Percentiles rank a stretch among this genome's conserved stretches.
Evolutionary conservation across 345 rosid species (phyloP).

Genomic region (Citrus medica): DNA sequence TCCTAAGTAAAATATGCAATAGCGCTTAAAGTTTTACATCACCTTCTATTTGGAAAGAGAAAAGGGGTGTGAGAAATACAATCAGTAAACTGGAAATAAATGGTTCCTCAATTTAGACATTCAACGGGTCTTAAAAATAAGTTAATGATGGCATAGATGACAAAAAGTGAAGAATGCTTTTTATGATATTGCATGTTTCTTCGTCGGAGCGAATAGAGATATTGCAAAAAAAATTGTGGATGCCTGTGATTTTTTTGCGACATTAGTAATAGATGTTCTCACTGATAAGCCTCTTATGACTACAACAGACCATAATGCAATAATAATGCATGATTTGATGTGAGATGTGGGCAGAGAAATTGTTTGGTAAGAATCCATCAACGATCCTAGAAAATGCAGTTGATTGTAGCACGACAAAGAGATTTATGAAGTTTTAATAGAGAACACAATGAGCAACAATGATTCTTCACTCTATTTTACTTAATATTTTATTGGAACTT

Average conservation of each 20-base stretch:
- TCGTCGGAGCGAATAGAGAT: neutral
- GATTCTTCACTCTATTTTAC: too few species aligned
- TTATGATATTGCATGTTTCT: conserved; percentile 10
- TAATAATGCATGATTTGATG: conserved; percentile 30
- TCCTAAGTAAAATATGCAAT: too few species aligned
- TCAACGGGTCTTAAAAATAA: neutral
- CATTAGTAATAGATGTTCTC: neutral
- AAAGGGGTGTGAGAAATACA: neutral
- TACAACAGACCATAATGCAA: neutral
- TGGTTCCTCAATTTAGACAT: neutral
- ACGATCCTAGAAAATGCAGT: neutral
- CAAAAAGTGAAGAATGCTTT: conserved; percentile 7
- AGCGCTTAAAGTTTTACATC: neutral
- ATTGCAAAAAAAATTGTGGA: neutral
- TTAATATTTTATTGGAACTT: too few species aligned
- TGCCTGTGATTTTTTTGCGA: neutral
- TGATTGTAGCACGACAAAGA: conserved; percentile 3
- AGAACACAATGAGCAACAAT: too few species aligned
- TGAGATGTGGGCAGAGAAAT: conserved; percentile 37
- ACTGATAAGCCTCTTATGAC: conserved; percentile 3
- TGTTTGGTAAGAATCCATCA: conserved; percentile 10
- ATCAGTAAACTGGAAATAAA: neutral
- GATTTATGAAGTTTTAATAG: too few species aligned
- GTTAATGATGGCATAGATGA: conserved; percentile 10
- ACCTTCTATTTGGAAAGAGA: neutral